Percentiles rank a stretch among this genome's conserved stretches.
phyloP scores from a whole-genome alignment of 768 basidiomycete genomes.

The Filobasidium floriforme region DNA sequence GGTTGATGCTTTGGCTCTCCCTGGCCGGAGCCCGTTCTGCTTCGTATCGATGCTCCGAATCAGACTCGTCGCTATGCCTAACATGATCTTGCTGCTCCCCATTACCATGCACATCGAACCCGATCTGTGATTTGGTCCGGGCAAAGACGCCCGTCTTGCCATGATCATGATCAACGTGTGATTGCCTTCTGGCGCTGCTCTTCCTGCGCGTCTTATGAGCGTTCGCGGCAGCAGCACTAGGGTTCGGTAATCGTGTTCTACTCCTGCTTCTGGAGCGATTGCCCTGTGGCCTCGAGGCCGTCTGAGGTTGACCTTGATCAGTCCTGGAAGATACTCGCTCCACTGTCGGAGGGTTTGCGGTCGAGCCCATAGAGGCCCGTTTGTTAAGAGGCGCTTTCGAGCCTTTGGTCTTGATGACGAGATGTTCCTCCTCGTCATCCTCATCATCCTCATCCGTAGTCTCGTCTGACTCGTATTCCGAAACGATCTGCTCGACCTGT shows the following conservation, averaged over 20 bases:
- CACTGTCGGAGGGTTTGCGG: not conserved
- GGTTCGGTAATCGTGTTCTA: not conserved
- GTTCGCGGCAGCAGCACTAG: not conserved
- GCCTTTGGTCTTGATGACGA: conserved; percentile 10
- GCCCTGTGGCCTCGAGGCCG: not conserved
- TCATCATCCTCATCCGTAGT: conserved; percentile 4
- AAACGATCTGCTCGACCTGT: not conserved
- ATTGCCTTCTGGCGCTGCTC: not conserved
- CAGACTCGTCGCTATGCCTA: not conserved
- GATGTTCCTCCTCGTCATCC: conserved; percentile 5
- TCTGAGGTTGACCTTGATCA: not conserved
- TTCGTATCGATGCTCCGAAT: not conserved
- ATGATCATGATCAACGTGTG: not conserved
- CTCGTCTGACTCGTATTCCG: not conserved
- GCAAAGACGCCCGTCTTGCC: conserved; percentile 2
- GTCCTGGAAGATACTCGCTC: not conserved
- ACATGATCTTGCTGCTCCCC: not conserved
- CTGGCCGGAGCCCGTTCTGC: not conserved
- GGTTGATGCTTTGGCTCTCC: not conserved
- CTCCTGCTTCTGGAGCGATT: conserved; percentile 5
- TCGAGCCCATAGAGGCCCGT: not conserved
- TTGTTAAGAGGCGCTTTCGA: conserved; percentile 3
- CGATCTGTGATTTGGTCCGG: conserved; percentile 4
- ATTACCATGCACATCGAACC: conserved; percentile 4
- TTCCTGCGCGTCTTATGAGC: not conserved